phyloP scores from a whole-genome alignment of 169 alveolate genomes.

The Eimeria praecox region DNA sequence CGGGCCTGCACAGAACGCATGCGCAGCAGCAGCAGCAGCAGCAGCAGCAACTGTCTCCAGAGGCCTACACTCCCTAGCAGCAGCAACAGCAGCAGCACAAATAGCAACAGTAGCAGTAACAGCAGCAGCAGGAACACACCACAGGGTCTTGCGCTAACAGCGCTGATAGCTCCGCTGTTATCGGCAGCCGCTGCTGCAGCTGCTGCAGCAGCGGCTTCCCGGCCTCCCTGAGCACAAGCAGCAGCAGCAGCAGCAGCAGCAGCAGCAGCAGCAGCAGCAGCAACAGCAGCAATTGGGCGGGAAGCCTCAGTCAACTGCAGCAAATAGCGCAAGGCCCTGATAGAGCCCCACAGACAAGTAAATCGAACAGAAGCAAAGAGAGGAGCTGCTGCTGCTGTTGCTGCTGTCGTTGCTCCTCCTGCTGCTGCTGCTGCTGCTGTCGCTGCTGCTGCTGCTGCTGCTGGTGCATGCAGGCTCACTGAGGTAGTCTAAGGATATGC shows the following conservation, averaged over 20 bases:
- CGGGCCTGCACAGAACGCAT: slow-evolving; percentile 39
- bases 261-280: slow-evolving; percentile 31
- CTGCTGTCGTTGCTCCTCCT: too few relatives aligned
- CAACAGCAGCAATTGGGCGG: background rate
- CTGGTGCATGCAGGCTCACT: background rate
- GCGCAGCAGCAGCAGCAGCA: slow-evolving; percentile 6
- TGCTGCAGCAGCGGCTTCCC: slow-evolving; percentile 68
- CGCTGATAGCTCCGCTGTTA: slow-evolving; percentile 28
- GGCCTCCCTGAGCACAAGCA: slow-evolving; percentile 26
- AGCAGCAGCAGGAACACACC: slow-evolving; percentile 7
- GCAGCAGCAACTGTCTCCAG: slow-evolving; percentile 21
- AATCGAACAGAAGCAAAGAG: background rate
- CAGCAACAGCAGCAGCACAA: slow-evolving; percentile 25
- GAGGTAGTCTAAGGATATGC: slow-evolving; percentile 54
- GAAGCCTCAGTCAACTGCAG: background rate
- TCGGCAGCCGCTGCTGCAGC: slow-evolving; percentile 67
- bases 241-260: slow-evolving; percentile 20
- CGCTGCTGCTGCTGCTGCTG: background rate
- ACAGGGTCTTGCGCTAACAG: slow-evolving; percentile 51
- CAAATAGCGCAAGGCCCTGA: background rate
- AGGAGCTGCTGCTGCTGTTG: background rate
- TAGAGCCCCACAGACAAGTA: background rate
- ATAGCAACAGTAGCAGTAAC: slow-evolving; percentile 2
- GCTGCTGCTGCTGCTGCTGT: background rate
- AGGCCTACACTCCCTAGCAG: background rate